Evolutionary conservation across 2,329 filamentous ascomycete genomes (phyloP).

Genomic region (Claviceps fusiformis): DNA sequence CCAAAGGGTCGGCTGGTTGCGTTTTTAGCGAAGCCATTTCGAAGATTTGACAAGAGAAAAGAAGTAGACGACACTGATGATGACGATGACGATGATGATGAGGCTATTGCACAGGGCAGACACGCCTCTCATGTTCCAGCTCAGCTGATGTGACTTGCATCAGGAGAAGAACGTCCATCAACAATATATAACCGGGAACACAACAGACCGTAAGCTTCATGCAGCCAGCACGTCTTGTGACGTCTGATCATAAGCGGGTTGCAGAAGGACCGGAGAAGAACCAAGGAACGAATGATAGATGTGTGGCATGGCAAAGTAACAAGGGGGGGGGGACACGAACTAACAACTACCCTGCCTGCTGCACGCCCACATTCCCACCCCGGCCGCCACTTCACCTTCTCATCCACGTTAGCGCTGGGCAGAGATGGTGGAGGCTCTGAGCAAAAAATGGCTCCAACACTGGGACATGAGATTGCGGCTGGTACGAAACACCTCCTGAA

Average conservation of each 20-base stretch:
- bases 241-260: background rate
- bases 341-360: background rate
- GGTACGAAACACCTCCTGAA: too few species aligned
- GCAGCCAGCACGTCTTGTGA: background rate
- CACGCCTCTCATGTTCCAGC: background rate
- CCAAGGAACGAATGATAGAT: background rate
- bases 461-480: too few species aligned
- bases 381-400: conserved; percentile 1
- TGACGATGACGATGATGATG: background rate
- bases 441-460: too few species aligned
- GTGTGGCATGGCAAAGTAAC: too few species aligned
- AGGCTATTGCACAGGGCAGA: background rate
- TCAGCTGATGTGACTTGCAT: background rate
- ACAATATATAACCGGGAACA: background rate
- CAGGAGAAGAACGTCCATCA: background rate
- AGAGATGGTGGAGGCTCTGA: background rate
- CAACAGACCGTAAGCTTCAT: background rate
- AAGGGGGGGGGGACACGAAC: background rate
- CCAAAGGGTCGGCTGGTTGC: conserved; percentile 51
- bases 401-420: background rate
- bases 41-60: background rate
- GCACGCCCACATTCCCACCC: background rate
- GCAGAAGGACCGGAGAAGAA: background rate
- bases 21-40: conserved; percentile 10
- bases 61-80: background rate